phyloP scores from a whole-genome alignment of 352 stramenopile species.

The Pythium aristosporum region DNA sequence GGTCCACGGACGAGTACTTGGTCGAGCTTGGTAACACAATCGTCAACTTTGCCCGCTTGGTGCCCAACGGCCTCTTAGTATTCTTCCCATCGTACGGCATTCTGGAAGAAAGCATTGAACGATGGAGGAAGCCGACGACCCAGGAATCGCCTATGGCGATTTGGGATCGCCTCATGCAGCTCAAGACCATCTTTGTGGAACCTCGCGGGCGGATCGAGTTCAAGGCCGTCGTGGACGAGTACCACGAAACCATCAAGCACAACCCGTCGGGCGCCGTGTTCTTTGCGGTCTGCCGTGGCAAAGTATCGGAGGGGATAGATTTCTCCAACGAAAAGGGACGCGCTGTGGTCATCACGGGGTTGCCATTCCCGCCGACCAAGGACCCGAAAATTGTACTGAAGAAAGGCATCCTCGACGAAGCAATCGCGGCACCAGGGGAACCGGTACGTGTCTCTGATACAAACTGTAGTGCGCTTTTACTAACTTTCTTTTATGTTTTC shows the following conservation, averaged over 20 bases:
- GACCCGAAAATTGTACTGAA: constrained; percentile 98
- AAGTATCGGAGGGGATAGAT: constrained; percentile 98
- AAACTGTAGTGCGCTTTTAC: not conserved
- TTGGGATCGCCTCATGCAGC: constrained; percentile 73
- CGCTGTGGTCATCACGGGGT: constrained; percentile 98
- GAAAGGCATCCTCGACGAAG: constrained; percentile 94
- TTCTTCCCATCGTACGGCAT: constrained; percentile 99
- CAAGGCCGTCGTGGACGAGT: constrained; percentile 77
- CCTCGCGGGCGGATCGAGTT: constrained; percentile 73
- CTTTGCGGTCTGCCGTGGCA: constrained; percentile 98
- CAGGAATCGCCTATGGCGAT: constrained; percentile 56
- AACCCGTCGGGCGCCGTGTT: constrained; percentile 92
- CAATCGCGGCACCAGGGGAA: constrained; percentile 52
- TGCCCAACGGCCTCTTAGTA: constrained; percentile 96
- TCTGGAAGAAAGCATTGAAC: constrained; percentile 84
- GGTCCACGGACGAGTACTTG: constrained; percentile 93
- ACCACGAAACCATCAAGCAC: constrained; percentile 67
- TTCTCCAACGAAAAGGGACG: constrained; percentile 98
- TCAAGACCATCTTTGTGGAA: constrained; percentile 82
- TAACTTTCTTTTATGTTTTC: not conserved
- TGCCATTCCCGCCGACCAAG: constrained; percentile 97
- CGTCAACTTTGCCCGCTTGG: constrained; percentile 91
- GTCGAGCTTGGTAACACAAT: constrained; percentile 97
- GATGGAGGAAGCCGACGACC: constrained; percentile 59
- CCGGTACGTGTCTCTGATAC: constrained; percentile 36